These are phyloP conservation scores for Carpinus fangiana DNA, from an alignment of 306 rosid genomes.

Conservation along the genomic window DNA sequence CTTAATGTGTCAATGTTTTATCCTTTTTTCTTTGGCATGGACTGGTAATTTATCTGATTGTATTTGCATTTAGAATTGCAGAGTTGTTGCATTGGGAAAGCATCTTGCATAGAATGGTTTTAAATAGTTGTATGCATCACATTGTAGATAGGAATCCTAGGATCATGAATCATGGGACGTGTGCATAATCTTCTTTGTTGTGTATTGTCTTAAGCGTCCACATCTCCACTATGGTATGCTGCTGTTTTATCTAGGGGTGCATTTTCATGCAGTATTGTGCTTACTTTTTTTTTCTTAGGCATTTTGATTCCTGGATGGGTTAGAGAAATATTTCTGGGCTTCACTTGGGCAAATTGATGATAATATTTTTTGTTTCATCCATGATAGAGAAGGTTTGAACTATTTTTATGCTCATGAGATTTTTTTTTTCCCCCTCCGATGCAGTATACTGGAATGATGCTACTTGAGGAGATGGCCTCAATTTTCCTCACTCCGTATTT, in stretches of 20 bases:
- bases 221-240: not conserved
- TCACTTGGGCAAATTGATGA: not conserved
- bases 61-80: not conserved
- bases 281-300: not conserved
- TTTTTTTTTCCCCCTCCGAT: constrained; percentile 12
- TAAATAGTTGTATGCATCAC: not conserved
- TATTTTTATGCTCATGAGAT: constrained; percentile 23
- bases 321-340: not conserved
- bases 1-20: not conserved
- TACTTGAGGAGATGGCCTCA: constrained; percentile 97
- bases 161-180: not conserved
- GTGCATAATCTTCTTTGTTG: not conserved
- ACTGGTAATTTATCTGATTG: not conserved
- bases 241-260: not conserved
- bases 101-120: not conserved
- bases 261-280: not conserved
- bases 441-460: constrained; percentile 95
- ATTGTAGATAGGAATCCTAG: not conserved
- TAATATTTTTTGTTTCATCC: not conserved
- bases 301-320: constrained; percentile 3
- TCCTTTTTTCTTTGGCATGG: not conserved
- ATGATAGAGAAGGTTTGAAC: constrained; percentile 15
- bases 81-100: too few species aligned
- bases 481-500: constrained; percentile 94
- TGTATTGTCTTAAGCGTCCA: not conserved